Base-by-base conservation (phyloP, 176 grass and related monocot genomes). In the Oryza nivara region DNA sequence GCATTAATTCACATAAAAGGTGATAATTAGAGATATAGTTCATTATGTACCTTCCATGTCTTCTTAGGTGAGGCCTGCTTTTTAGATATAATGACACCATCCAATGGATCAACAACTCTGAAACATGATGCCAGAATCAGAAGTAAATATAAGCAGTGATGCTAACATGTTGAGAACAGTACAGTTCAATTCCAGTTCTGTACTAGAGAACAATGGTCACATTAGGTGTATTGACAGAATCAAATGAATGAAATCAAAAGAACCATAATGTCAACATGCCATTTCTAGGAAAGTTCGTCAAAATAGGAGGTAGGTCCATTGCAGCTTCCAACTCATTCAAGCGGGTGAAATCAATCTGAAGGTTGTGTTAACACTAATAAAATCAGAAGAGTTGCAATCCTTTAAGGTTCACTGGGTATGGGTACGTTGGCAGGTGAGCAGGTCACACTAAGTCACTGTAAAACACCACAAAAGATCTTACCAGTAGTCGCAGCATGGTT, bases 71-170 rank as follows among this genome's bases (percentile, higher is more conserved):
- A 83, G 79, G 90, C 83, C 83, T 98, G 94, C 85, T 93, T 95
- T 66, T 88, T 88, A 69, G 93, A 91, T 28, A 92, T 79, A 86
- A 86, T 87, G 13, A 85, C 82, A 47, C 82, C 89, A n/a, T 92
- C 96, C 73, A 93, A 65, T 88, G 92, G 91, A 85, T 93, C 88
- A 43, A 95, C 96, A 32, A 90, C 86, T 85, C 92, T 98, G 92
- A 76, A 82, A 63, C 74, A 92, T 79, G 46, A 76, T 76, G 66
- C 73, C 26, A 61, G 74, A 86, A 73, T 78, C 15, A 90, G 60
- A 84, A 85, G 36, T 72, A 67, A 48, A 44, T 49, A 78, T 86
- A 75, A 72, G 79, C 68, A 66, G 67, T 66, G 9, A 14, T 76
- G 17, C n/a, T 34, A 44, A 65, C 34, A 61, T 51, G 20, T 65